phyloP scores from a whole-genome alignment of 441 rosid species.

The Jatropha podagrica region DNA sequence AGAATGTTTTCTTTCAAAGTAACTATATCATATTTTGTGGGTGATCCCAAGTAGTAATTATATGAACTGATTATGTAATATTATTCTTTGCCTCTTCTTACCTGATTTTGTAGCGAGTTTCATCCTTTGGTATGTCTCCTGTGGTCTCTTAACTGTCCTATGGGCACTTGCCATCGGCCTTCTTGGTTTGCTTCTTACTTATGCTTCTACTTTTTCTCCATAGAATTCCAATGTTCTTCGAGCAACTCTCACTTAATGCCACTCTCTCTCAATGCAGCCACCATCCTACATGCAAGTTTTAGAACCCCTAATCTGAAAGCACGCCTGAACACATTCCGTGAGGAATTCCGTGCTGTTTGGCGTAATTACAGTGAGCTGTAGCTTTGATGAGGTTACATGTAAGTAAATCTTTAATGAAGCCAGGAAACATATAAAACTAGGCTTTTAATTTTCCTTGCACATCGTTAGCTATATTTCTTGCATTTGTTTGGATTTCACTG shows the following conservation, averaged over 20 bases:
- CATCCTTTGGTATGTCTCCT: constrained; percentile 80
- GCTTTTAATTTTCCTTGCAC: not conserved
- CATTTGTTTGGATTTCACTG: not conserved
- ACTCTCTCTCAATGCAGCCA: constrained; percentile 42
- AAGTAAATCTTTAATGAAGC: constrained; percentile 19
- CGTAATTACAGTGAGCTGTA: constrained; percentile 96
- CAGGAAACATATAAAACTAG: not conserved
- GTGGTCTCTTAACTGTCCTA: constrained; percentile 76
- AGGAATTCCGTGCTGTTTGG: constrained; percentile 98
- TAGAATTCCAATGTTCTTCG: constrained; percentile 6
- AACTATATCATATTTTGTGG: constrained; percentile 7
- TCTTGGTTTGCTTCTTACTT: constrained; percentile 55
- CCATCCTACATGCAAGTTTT: constrained; percentile 86
- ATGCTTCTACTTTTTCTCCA: constrained; percentile 11
- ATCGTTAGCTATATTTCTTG: not conserved
- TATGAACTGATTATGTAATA: constrained; percentile 4
- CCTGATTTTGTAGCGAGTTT: constrained; percentile 52
- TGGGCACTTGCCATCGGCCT: constrained; percentile 85
- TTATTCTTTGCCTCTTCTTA: constrained; percentile 10
- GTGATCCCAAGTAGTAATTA: constrained; percentile 6
- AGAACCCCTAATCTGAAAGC: constrained; percentile 98
- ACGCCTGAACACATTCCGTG: constrained; percentile 90
- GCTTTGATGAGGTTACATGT: constrained; percentile 31
- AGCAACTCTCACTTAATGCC: not conserved
- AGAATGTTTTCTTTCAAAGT: not conserved